Percentiles rank a stretch among this genome's conserved stretches.
Conservation (phyloP, 495 filamentous ascomycete species). For the Filosporella fistucella region DNA sequence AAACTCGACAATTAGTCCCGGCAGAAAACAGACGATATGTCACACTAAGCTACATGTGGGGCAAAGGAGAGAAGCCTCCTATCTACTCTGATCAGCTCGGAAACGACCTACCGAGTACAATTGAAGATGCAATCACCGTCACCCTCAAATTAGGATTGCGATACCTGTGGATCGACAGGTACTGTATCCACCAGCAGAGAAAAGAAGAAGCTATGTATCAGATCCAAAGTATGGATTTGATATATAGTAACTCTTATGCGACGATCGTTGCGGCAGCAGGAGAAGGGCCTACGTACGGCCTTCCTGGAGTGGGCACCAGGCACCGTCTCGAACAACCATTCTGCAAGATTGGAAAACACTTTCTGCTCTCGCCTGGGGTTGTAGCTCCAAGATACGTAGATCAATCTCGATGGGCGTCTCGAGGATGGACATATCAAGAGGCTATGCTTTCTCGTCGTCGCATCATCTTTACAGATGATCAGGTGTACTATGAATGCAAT, state of each 20-base stretch:
- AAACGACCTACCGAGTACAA: conserved; percentile 14
- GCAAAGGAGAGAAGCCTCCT: not conserved
- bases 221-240: conserved; percentile 25
- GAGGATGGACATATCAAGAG: conserved; percentile 37
- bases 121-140: conserved; percentile 29
- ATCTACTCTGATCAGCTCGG: not conserved
- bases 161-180: conserved; percentile 34
- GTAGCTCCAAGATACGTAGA: not conserved
- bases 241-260: conserved; percentile 21
- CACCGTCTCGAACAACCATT: not conserved
- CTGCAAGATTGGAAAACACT: not conserved
- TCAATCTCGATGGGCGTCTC: conserved; percentile 20
- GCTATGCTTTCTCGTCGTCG: conserved; percentile 26
- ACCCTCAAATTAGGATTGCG: conserved; percentile 23
- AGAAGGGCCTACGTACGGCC: conserved; percentile 20
- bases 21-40: not conserved
- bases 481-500: conserved; percentile 28
- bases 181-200: conserved; percentile 26
- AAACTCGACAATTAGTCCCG: conserved; percentile 1
- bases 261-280: conserved; percentile 31
- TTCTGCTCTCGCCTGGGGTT: no score
- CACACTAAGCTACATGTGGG: conserved; percentile 5
- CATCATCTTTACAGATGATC: conserved; percentile 25
- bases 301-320: conserved; percentile 24
- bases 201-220: conserved; percentile 19